These are phyloP conservation scores for Wallemia hederae DNA, from an alignment of 1,284 basidiomycete genomes.

Conservation along the genomic window DNA sequence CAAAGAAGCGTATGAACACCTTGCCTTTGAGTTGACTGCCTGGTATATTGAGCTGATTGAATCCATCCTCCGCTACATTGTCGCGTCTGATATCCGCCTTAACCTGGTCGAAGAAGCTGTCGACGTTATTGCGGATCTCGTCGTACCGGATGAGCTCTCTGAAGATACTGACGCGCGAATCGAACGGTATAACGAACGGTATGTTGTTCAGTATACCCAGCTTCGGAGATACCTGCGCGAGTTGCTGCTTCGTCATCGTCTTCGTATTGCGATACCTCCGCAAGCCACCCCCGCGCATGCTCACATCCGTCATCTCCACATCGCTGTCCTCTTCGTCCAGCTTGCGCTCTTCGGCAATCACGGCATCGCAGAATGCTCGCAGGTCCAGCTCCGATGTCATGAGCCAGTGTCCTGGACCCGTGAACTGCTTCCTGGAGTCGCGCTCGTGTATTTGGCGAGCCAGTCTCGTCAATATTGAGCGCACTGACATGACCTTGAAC, in stretches of 20 bases:
- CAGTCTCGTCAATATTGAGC: conserved; percentile 42
- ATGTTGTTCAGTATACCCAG: conserved; percentile 81
- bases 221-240: conserved; percentile 28
- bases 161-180: conserved; percentile 65
- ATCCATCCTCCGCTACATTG: conserved; percentile 62
- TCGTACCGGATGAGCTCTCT: conserved; percentile 37
- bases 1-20: conserved; percentile 65
- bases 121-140: conserved; percentile 4
- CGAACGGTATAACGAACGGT: conserved; percentile 86
- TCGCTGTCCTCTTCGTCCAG: conserved; percentile 8
- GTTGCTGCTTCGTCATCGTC: conserved; percentile 6
- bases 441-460: conserved; percentile 49
- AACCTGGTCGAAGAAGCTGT: conserved; percentile 5
- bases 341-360: conserved; percentile 22
- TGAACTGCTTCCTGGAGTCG: conserved; percentile 56
- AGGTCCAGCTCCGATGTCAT: conserved; percentile 39
- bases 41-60: conserved; percentile 32
- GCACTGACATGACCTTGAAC: conserved; percentile 20
- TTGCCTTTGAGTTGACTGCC: conserved; percentile 47
- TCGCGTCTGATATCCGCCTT: conserved; percentile 37
- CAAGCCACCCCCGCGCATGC: background rate
- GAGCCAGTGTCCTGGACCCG: conserved; percentile 59
- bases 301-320: conserved; percentile 2
- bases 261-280: conserved; percentile 4
- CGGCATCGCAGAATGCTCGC: conserved; percentile 63